Evolutionary conservation across 331 rosid genomes (phyloP), one percentile per base, ranked within the genome.

Genomic region (Rhamnella rubrinervis): DNA sequence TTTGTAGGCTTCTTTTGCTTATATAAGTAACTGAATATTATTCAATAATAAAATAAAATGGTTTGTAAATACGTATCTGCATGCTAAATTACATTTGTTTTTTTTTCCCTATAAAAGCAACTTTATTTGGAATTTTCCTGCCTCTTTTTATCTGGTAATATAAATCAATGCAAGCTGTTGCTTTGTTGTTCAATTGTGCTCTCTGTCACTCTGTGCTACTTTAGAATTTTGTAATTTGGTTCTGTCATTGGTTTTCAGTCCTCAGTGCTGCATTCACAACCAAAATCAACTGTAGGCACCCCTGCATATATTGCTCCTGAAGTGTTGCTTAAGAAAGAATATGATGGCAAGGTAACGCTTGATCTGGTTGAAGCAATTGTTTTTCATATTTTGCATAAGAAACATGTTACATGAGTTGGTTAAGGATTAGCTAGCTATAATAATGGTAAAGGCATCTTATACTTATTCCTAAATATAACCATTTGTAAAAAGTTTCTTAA

Each of bases 291-390:
- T 1, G 98, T 92, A 59, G 98, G 98, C 39, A 92, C 98, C 55
- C 96, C 98, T 40, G 98, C 98, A 46, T 92, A 92, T 66, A 92
- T 92, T 28, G 98, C 96, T 59, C 98, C 98, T 21, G 98, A 92
- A 78, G 96, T 92, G 68, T 82, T 92, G 69, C 92, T 90, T 57
- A 92, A 92, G 85, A 92, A 90, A 85, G 98, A 92, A 80, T 92
- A 92, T 69, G 96, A 92, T 77, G 98, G 98, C 84, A 92, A 93
- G 98, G 98, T 88, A 88, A 75, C 60, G 15, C 52, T 28, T 53
- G 41, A 51, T 25, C 61, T 8, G 2, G 18, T 59, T 15, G 47
- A 55, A 51, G 28, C 52, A 37, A 14, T 56, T 21, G n/a, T 37
- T 16, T 19, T 74, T 61, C 16, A 23, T 18, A 8, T 47, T 53